phyloP scores from a whole-genome alignment of 2,329 filamentous ascomycete genomes.

The Metarhizium anisopliae region DNA sequence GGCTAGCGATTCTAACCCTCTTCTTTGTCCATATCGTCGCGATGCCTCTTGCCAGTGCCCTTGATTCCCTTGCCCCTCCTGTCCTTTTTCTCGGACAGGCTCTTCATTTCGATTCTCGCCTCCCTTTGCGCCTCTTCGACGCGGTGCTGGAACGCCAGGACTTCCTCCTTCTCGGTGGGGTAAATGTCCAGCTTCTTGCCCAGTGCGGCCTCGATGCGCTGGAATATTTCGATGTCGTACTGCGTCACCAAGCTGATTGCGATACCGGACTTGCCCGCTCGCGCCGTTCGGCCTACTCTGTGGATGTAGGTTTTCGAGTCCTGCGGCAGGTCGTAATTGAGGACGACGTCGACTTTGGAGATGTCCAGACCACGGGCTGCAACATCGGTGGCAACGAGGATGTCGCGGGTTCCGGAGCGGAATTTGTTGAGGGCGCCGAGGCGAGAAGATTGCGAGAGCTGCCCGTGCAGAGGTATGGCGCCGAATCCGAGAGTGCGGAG shows the following conservation, averaged over 20 bases:
- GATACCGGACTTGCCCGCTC: constrained; percentile 76
- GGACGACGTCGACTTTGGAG: constrained; percentile 76
- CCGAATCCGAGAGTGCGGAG: constrained; percentile 78
- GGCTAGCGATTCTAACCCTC: constrained; percentile 43
- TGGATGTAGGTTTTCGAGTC: constrained; percentile 90
- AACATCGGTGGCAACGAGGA: constrained; percentile 90
- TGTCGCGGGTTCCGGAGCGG: constrained; percentile 66
- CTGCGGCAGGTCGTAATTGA: constrained; percentile 77
- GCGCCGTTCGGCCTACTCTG: constrained; percentile 77
- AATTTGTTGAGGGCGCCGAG: constrained; percentile 89
- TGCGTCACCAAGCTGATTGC: constrained; percentile 78
- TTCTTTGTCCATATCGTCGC: constrained; percentile 64
- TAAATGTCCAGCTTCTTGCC: constrained; percentile 68
- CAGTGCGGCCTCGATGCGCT: constrained; percentile 73
- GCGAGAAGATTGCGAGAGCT: constrained; percentile 79
- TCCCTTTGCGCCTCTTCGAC: constrained; percentile 78
- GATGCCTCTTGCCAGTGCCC: constrained; percentile 29
- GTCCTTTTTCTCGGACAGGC: constrained; percentile 59
- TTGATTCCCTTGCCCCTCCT: constrained; percentile 40
- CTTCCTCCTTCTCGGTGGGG: constrained; percentile 67
- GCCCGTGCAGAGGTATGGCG: constrained; percentile 87
- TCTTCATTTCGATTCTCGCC: constrained; percentile 74
- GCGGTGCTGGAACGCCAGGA: constrained; percentile 68
- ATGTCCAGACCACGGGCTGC: constrained; percentile 89
- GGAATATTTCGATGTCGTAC: constrained; percentile 75